phyloP scores from a whole-genome alignment of 768 basidiomycete species.

The Austroboletus festivus region DNA sequence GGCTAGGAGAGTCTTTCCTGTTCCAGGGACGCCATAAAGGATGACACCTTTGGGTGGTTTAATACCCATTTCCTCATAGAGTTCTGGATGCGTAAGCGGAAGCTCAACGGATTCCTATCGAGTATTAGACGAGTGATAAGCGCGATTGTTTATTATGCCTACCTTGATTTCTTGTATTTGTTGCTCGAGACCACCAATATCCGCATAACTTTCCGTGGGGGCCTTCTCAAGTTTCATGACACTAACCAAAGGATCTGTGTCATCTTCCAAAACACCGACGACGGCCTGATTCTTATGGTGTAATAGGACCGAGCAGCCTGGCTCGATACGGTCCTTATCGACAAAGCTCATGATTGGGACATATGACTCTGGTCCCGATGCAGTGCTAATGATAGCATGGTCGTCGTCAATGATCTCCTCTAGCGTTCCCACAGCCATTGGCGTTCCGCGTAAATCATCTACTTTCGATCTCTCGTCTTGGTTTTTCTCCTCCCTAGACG shows the following conservation, averaged over 20 bases:
- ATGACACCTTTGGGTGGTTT: constrained; percentile 99
- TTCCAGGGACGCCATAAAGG: constrained; percentile 96
- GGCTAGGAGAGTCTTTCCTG: constrained; percentile 95
- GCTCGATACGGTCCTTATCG: constrained; percentile 96
- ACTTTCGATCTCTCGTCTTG: constrained; percentile 93
- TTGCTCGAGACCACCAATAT: constrained; percentile 92
- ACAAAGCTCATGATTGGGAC: constrained; percentile 97
- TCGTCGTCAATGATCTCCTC: constrained; percentile 98
- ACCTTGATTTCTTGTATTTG: constrained; percentile 99
- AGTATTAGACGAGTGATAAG: background rate
- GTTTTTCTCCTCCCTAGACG: constrained; percentile 89
- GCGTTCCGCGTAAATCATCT: constrained; percentile 90
- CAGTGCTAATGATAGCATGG: constrained; percentile 97
- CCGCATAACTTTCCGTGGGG: constrained; percentile 97
- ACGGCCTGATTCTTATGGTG: constrained; percentile 96
- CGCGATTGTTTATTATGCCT: constrained; percentile 7
- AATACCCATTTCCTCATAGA: constrained; percentile 99
- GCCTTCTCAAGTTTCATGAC: constrained; percentile 99
- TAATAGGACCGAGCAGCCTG: constrained; percentile 89
- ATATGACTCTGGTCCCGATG: constrained; percentile 94
- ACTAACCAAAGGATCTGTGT: constrained; percentile 92
- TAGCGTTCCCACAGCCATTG: constrained; percentile 97
- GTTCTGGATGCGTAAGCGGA: constrained; percentile 53
- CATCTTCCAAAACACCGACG: constrained; percentile 93
- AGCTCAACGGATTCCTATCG: background rate